Evolutionary conservation across 2,329 filamentous ascomycete genomes (phyloP).

Genomic region (Beauveria bassiana): DNA sequence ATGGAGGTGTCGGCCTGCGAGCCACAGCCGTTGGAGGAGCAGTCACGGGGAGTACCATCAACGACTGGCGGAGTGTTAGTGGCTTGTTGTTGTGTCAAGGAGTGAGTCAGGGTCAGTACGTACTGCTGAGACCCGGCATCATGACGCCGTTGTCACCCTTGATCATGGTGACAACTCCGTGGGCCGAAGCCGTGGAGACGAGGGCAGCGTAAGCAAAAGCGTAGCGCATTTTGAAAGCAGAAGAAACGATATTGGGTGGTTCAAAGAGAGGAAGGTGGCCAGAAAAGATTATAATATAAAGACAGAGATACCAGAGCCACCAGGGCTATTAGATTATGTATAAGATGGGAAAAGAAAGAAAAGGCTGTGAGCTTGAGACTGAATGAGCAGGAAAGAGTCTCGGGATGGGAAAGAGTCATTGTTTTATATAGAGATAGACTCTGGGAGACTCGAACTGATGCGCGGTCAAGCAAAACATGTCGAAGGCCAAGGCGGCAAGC

Average conservation of each 20-base stretch:
- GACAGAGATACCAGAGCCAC: constrained; percentile 10
- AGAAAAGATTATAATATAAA: constrained; percentile 4
- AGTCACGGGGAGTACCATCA: constrained; percentile 62
- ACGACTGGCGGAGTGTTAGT: constrained; percentile 32
- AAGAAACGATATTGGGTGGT: neutral
- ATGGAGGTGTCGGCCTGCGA: constrained; percentile 65
- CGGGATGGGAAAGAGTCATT: neutral
- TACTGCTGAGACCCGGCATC: constrained; percentile 49
- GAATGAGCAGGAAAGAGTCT: neutral
- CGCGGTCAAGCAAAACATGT: neutral
- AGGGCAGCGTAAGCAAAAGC: constrained; percentile 23
- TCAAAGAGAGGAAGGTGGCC: neutral
- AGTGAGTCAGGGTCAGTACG: neutral
- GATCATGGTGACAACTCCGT: constrained; percentile 50
- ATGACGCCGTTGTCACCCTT: constrained; percentile 53
- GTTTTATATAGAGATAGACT: neutral
- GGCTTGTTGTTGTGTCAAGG: neutral
- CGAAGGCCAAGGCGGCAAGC: neutral
- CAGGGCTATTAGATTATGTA: constrained; percentile 9
- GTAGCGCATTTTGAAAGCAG: constrained; percentile 23
- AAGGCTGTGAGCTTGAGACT: neutral
- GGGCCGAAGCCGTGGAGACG: constrained; percentile 43
- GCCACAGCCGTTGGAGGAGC: constrained; percentile 51
- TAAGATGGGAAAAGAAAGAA: neutral
- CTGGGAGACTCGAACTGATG: neutral